A percentile compares a stretch with the other conserved stretches of the same genome.
Conservation (phyloP, 768 basidiomycete genomes). For the Xanthoconium purpureum region DNA sequence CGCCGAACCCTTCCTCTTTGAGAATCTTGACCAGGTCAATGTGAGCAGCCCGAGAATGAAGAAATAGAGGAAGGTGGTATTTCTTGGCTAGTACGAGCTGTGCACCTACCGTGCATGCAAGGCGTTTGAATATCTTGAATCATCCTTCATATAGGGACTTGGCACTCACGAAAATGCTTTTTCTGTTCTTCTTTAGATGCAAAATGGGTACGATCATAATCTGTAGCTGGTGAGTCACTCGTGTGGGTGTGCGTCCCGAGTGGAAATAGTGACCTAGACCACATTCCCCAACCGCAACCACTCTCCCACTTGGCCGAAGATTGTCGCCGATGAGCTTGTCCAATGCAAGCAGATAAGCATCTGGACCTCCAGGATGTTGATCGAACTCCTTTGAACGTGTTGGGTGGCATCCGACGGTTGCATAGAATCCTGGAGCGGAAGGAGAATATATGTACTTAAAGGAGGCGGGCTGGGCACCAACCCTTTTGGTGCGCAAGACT, state of each 20-base stretch:
- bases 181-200: conserved; percentile 58
- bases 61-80: conserved; percentile 71
- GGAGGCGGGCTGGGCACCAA: conserved; percentile 20
- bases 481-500: conserved; percentile 57
- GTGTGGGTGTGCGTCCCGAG: neutral
- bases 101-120: conserved; percentile 31
- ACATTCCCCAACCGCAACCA: conserved; percentile 76
- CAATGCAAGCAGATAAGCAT: conserved; percentile 59
- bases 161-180: conserved; percentile 55
- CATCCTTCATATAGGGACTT: neutral
- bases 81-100: conserved; percentile 69
- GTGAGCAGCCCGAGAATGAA: conserved; percentile 80
- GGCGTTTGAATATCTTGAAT: neutral
- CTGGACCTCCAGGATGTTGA: conserved; percentile 49
- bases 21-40: conserved; percentile 64
- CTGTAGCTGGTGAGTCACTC: conserved; percentile 32
- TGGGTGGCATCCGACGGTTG: conserved; percentile 79
- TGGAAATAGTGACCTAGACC: conserved; percentile 53
- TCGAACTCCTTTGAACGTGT: conserved; percentile 72
- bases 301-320: conserved; percentile 51
- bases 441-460: neutral
- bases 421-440: conserved; percentile 49
- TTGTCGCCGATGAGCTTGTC: conserved; percentile 51
- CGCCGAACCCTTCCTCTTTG: conserved; percentile 60
- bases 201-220: conserved; percentile 75